Evolutionary conservation across 495 filamentous ascomycete genomes (phyloP), one percentile per base, ranked within the genome.

Genomic region (Evansstolkia leycettana): DNA sequence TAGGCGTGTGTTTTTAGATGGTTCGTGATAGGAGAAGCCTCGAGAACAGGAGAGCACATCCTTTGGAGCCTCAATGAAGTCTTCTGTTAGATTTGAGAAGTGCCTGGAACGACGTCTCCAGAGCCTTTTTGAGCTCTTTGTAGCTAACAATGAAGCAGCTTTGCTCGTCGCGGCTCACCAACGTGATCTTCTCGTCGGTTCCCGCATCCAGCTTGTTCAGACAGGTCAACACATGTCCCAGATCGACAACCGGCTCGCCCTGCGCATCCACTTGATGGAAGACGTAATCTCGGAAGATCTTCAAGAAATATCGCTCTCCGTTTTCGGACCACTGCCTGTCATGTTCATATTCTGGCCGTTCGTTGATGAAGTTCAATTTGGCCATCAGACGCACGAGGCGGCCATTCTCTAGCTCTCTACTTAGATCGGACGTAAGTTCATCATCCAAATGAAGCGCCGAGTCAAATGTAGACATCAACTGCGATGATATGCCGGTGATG

Each of bases 251-350:
- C 0, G 90, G 80, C 14, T 82, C 78, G 9, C 82, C 85, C 39
- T 84, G 70, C 17, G 74, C 69, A 46, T 95, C 85, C 16, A 94
- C 85, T 38, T 89, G 85, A 55, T 98, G 90, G 58, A 95, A 98
- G 34, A 95, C 81, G 40, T 92, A 95, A 56, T 98, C 92, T 28
- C 90, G 77, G 67, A 96, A 95, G 20, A 98, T 68, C 58, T 92
- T 92, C 36, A 96, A 60, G 45, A 77, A 79, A 50, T 92, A 93
- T n/a, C 87, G 73, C 42, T 93, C 82, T 1, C 86, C 87, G 14
- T 74, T 88, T 55, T 94, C 87, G 10, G 83, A 80, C 87, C 87
- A 96, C 33, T 75, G 70, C 12, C 62, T 63, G 34, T 82, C 74
- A 17, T 75, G 68, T 15, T 84, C 81, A 37, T 78, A 78, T 48